Base-by-base conservation (phyloP, 164 flowering plant species). In the Paratinospora sagittata region DNA sequence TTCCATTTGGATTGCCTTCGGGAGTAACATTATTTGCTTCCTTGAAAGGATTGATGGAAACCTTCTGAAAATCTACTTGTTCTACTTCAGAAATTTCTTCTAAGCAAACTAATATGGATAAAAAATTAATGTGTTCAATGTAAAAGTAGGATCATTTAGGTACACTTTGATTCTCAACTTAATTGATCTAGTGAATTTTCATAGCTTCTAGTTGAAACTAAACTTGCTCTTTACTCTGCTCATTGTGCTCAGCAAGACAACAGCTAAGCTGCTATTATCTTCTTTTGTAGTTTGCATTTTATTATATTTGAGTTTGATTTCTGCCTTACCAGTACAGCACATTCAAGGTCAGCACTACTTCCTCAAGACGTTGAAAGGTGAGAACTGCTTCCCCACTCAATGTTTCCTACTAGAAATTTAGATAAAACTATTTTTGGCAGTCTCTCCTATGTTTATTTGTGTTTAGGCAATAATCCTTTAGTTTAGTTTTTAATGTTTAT, bases 321-420 rank as follows among this genome's bases (percentile, higher is more conserved):
- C 39, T 67, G 23, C 66, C 70, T 62, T 17, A 23, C 21, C 62
- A 2, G 23, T 84, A 82, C 89, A 95, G 99, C 74, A 24, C 81
- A 80, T 71, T 90, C 98, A 27, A 82, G 34, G 79, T 95, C 98
- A 30, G 94, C 83, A 36, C 75, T 82, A 49, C 97, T 94, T 19
- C 86, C 86, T 8, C 47, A 65, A 68, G 93, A 83, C 81, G 88
- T 82, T 67, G 99, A 95, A 82, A 91, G 99, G 99, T 92, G 49
- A 21, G 70, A 24, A 21, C 0, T 26, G 36, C 68, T 67, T 13
- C 49, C 23, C 27, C 21, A 30, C 21, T 17, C 60, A 16, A 17
- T n/a, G 5, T 52, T 52, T 52, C 60, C 60, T 1, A 17, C 60
- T n/a, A 52, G 21, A 49, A 49, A 12, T 49, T 4, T 49, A 14